Conservation (phyloP, 2,329 filamentous ascomycete species). For the Fusarium anthophilum region DNA sequence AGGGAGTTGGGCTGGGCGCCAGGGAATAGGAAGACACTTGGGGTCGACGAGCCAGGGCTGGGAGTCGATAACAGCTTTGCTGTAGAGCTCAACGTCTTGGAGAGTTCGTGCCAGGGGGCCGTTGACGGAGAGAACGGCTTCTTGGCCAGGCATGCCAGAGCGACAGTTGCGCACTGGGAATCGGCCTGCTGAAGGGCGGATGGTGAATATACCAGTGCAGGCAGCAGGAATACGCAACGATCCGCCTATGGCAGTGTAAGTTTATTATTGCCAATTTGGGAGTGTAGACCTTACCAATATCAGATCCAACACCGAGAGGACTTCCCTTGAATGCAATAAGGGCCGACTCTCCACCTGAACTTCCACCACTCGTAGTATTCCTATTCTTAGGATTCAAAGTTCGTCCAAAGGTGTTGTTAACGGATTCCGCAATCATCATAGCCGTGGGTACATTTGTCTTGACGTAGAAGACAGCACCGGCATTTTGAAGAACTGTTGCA, state of each 20-base stretch:
- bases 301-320: conserved; percentile 69
- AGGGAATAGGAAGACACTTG: conserved; percentile 67
- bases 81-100: conserved; percentile 64
- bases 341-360: conserved; percentile 73
- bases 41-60: conserved; percentile 67
- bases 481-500: conserved; percentile 53
- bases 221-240: conserved; percentile 64
- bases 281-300: conserved; percentile 56
- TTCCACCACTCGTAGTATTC: conserved; percentile 69
- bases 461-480: conserved; percentile 65
- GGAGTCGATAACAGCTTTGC: conserved; percentile 58
- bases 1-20: conserved; percentile 53
- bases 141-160: conserved; percentile 71
- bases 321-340: conserved; percentile 68
- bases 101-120: conserved; percentile 69
- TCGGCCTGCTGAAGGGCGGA: conserved; percentile 66
- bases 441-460: conserved; percentile 69
- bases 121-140: conserved; percentile 71
- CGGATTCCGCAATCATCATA: conserved; percentile 75
- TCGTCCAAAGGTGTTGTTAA: conserved; percentile 72
- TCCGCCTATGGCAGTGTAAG: conserved; percentile 50
- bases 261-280: accelerated
- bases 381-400: conserved; percentile 71
- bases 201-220: conserved; percentile 66
- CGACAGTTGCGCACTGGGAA: conserved; percentile 64